Base-by-base conservation (phyloP, 1,284 basidiomycete species). In the Puccinia coronata region DNA sequence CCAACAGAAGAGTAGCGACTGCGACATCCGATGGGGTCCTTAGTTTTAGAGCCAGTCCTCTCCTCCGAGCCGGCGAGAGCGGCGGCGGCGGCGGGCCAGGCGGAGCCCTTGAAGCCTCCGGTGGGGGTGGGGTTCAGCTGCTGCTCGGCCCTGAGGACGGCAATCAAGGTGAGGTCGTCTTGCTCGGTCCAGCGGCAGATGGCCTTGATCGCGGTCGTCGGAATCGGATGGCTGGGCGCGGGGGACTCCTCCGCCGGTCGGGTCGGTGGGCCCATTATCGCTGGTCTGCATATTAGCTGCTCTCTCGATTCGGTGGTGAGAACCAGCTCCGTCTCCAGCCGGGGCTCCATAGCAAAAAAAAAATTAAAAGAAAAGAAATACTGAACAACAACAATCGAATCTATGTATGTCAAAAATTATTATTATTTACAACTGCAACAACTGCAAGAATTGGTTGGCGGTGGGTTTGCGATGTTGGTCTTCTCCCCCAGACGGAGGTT, bases 41-140 rank as follows among this genome's bases (percentile, higher is more conserved):
- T 59, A 59, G 57, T 31, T 59, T 59, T 59, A 3, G 57, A 59
- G 57, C 57, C 57, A 25, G 57, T 59, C 28, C 34, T 59, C 28
- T 34, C 57, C 28, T 59, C 57, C 9, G 57, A 59, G 57, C 57
- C 57, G 18, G 57, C 57, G 9, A 59, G 57, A 31, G 57, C 57
- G 12, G 9, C 16, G 28, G 57, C 57, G 12, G 57, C 28, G 18
- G 57, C 31, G 57, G 57, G 57, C 57, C 57, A 59, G 34, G 57
- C 28, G 57, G 28, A 11, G 25, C 57, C 57, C 57, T 34, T 59
- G 28, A 34, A 59, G 8, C 57, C 57, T 31, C 34, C 34, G 9
- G 57, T 18, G 31, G 57, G 57, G 8, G 57, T 34, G 2, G 57
- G 57, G 34, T 59, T 59, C n/a, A 25, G 28, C 57, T 59, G 57